Conservation (phyloP, 495 filamentous ascomycete species). For the Xylaria flabelliformis region DNA sequence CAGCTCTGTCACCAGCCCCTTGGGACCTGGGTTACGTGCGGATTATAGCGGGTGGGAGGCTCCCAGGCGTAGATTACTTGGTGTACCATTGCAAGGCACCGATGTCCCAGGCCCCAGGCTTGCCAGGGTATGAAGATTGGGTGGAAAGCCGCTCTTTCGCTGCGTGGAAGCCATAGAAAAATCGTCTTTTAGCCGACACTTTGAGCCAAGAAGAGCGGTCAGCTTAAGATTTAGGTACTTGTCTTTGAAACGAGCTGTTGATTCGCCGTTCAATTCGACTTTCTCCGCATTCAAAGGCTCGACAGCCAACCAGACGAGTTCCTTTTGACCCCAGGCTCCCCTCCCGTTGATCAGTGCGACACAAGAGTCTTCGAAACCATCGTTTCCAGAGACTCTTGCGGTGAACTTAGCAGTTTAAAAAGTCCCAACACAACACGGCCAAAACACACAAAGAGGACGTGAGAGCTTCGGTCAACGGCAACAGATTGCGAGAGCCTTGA, state of each 20-base stretch:
- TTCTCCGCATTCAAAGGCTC: slow-evolving; percentile 32
- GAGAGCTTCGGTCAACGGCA: slow-evolving; percentile 5
- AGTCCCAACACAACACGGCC: neutral
- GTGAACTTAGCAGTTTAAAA: slow-evolving; percentile 38
- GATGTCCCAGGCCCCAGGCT: slow-evolving; percentile 16
- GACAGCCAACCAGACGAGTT: slow-evolving; percentile 35
- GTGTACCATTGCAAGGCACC: slow-evolving; percentile 11
- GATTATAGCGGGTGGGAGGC: neutral
- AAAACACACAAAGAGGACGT: neutral
- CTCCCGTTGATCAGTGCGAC: slow-evolving; percentile 26
- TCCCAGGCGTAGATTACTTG: neutral
- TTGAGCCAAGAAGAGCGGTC: slow-evolving; percentile 39
- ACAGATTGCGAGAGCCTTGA: neutral
- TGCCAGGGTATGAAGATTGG: slow-evolving; percentile 8
- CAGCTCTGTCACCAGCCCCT: slow-evolving; percentile 13
- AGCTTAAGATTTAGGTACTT: slow-evolving; percentile 41
- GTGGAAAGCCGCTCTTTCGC: slow-evolving; percentile 27
- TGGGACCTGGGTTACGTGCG: slow-evolving; percentile 1
- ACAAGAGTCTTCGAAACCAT: slow-evolving; percentile 30
- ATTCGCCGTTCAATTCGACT: slow-evolving; percentile 30
- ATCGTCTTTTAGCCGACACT: slow-evolving; percentile 30
- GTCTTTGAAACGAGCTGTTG: slow-evolving; percentile 29
- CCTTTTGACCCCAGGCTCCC: slow-evolving; percentile 7
- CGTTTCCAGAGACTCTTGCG: slow-evolving; percentile 37
- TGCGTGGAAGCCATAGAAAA: slow-evolving; percentile 23